Conservation (phyloP, 73 alveolate species). For the Tetrahymena elliotti region DNA sequence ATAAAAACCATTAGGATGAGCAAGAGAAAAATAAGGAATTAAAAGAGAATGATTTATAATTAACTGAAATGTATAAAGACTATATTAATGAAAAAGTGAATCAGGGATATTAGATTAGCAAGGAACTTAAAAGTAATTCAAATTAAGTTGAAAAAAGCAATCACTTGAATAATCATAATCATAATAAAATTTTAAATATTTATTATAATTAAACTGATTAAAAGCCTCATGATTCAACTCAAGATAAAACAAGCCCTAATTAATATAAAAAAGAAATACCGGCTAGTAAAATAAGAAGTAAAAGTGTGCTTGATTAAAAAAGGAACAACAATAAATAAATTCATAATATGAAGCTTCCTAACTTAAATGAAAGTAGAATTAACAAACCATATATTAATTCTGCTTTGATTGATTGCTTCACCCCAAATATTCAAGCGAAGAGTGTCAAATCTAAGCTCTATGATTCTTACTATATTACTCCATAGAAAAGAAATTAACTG, state of each 20-base stretch:
- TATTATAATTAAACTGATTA: no score
- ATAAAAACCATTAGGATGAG: neutral
- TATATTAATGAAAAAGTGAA: neutral
- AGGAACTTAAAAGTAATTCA: neutral
- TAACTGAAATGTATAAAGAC: neutral
- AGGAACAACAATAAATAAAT: neutral
- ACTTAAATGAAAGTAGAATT: neutral
- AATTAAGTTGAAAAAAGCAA: neutral
- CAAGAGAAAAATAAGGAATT: neutral
- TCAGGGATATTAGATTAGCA: neutral
- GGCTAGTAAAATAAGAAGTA: neutral
- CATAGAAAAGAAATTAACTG: neutral
- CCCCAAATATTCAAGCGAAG: neutral
- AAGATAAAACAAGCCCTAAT: neutral
- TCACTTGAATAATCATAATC: neutral
- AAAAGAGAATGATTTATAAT: neutral
- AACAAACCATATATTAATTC: neutral
- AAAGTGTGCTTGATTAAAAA: neutral
- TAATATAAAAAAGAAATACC: neutral
- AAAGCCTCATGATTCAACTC: neutral
- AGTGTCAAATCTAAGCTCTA: neutral
- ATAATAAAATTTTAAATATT: neutral
- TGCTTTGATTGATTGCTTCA: neutral
- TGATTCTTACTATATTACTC: neutral
- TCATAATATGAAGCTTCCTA: neutral